Base-by-base conservation (phyloP, 225 moss, liverwort and hornwort genomes). In the Rhytidiadelphus loreus region DNA sequence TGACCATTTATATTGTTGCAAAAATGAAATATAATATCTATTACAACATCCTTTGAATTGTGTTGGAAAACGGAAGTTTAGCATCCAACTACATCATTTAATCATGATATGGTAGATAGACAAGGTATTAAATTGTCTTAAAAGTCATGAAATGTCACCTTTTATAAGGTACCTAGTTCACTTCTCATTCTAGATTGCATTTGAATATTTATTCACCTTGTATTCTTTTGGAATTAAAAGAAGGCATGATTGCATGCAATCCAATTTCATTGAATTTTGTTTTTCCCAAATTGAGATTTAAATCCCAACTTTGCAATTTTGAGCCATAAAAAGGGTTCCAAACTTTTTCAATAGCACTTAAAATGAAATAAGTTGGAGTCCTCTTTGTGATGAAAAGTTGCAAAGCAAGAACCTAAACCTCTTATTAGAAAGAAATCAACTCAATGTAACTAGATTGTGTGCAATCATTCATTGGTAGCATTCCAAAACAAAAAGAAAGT, bases 351-450 rank as follows among this genome's bases (percentile, higher is more conserved):
- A 4, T 0, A 78, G 7, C 2, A 26, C 2, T 78, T 78, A 7
- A 28, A 57, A 78, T 28, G 39, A 28, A 25, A 16, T 16, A n/a
- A 26, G 1, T 78, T 39, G 8, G 7, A 18, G n/a, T 39, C 5
- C 1, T n/a, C 1, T 78, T 56, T 78, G 16, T 15, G 1, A 17
- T n/a, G 77, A 10, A 57, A 15, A 78, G 10, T 78, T 78, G 57
- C 39, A 56, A 57, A 39, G n/a, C 0, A 55, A 2, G 3, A 59
- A 39, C 2, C 13, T 19, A 28, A 20, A 29, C 0, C 4, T 20
- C 2, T 30, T 0, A 39, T 43, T 26, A 13, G 3, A 2, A 59
- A 30, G 9, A 43, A 80, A 20, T 20, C 8, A 59, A 59, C 0
- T 32, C 23, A 33, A 46, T 81, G 4, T 22, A 44, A 81, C 2